These are phyloP conservation scores for Fusarium protoensiforme DNA, from an alignment of 2,329 filamentous ascomycete genomes.

Conservation along the genomic window DNA sequence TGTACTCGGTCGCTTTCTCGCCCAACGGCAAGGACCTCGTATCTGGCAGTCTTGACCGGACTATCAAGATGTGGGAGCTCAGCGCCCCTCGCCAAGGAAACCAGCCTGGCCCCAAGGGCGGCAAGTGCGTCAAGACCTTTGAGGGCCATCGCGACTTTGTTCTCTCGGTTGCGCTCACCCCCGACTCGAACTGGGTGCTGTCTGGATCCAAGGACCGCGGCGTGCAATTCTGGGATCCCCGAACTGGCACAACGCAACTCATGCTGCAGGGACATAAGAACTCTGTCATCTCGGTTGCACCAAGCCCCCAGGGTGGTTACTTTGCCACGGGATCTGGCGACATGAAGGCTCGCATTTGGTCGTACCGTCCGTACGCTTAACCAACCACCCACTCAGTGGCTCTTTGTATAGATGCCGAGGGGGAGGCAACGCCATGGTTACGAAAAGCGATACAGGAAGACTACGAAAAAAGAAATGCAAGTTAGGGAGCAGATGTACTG, in stretches of 20 bases:
- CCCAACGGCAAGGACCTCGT: slow-evolving; percentile 93
- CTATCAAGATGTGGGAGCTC: slow-evolving; percentile 99
- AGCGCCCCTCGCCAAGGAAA: slow-evolving; percentile 75
- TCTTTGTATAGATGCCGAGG: slow-evolving; percentile 25
- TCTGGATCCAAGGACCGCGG: slow-evolving; percentile 97
- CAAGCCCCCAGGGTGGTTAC: slow-evolving; percentile 85
- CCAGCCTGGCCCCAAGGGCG: slow-evolving; percentile 78
- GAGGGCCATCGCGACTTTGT: slow-evolving; percentile 99
- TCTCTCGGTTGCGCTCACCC: slow-evolving; percentile 92
- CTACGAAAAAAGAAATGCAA: slow-evolving; percentile 13
- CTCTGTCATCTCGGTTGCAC: slow-evolving; percentile 96
- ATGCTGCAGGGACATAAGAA: slow-evolving; percentile 99
- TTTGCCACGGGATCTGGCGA: slow-evolving; percentile 98
- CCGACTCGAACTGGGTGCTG: slow-evolving; percentile 94
- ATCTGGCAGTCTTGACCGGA: slow-evolving; percentile 95
- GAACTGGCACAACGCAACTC: slow-evolving; percentile 91
- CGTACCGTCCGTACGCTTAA: slow-evolving; percentile 68
- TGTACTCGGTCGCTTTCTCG: slow-evolving; percentile 96
- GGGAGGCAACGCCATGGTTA: slow-evolving; percentile 12
- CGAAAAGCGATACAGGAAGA: slow-evolving; percentile 17
- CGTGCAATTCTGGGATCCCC: slow-evolving; percentile 98
- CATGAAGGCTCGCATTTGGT: slow-evolving; percentile 98
- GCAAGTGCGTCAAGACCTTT: slow-evolving; percentile 95
- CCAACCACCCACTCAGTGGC: slow-evolving; percentile 14
- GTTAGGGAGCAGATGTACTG: slow-evolving; percentile 19